A percentile compares a stretch with the other conserved stretches of the same genome.
These are phyloP conservation scores for Amphichorda felina DNA, from an alignment of 2,329 filamentous ascomycete species.

Conservation along the genomic window DNA sequence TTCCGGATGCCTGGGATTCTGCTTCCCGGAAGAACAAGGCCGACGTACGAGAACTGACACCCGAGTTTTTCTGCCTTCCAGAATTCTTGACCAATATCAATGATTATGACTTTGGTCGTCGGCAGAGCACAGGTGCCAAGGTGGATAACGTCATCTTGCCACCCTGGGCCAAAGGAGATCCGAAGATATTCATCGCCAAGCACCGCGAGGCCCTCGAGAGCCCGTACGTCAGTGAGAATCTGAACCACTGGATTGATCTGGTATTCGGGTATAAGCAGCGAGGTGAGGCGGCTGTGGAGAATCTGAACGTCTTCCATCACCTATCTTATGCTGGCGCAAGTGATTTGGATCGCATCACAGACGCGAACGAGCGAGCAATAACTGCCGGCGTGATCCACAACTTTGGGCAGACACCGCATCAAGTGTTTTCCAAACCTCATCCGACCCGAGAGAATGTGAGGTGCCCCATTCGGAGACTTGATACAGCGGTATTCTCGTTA, in stretches of 20 bases:
- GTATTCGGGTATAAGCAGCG: slow-evolving; percentile 91
- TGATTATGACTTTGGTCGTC: slow-evolving; percentile 80
- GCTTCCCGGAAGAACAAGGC: slow-evolving; percentile 83
- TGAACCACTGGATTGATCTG: slow-evolving; percentile 93
- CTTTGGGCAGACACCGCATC: slow-evolving; percentile 93
- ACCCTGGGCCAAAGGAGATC: slow-evolving; percentile 92
- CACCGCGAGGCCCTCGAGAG: slow-evolving; percentile 94
- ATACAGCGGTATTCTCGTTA: slow-evolving; percentile 65
- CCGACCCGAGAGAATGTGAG: slow-evolving; percentile 59
- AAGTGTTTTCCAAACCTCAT: slow-evolving; percentile 79
- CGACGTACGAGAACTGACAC: slow-evolving; percentile 87
- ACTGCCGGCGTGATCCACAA: slow-evolving; percentile 97
- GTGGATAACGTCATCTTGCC: slow-evolving; percentile 86
- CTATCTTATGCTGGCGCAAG: slow-evolving; percentile 90
- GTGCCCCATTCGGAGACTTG: slow-evolving; percentile 57
- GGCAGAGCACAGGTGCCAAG: slow-evolving; percentile 66
- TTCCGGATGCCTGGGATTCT: slow-evolving; percentile 83
- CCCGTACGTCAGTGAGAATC: slow-evolving; percentile 75
- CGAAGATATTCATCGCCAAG: slow-evolving; percentile 89
- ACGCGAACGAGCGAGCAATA: slow-evolving; percentile 74
- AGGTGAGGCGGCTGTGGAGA: slow-evolving; percentile 83
- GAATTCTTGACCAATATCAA: slow-evolving; percentile 95
- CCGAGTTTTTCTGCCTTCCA: slow-evolving; percentile 93
- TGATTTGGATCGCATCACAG: slow-evolving; percentile 81
- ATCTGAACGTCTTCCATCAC: slow-evolving; percentile 91